These are phyloP conservation scores for Phallus indusiatus DNA, from an alignment of 768 basidiomycete genomes.

Conservation along the genomic window DNA sequence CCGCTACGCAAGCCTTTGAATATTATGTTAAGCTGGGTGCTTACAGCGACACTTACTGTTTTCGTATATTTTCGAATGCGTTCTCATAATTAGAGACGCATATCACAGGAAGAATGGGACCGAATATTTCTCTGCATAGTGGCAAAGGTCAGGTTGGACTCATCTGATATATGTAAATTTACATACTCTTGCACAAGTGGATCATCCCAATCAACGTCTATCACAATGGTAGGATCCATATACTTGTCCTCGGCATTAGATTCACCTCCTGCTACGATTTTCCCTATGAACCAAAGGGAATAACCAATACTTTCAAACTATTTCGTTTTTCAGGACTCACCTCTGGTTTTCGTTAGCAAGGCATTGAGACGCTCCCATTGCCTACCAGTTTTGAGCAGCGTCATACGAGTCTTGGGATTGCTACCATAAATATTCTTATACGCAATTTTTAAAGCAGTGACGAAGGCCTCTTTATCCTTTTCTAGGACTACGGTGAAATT, in stretches of 20 bases:
- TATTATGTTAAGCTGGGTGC: neutral
- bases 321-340: neutral
- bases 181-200: slow-evolving; percentile 69
- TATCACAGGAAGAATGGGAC: slow-evolving; percentile 69
- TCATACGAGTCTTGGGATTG: slow-evolving; percentile 32
- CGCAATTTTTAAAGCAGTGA: slow-evolving; percentile 35
- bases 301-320: neutral
- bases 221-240: slow-evolving; percentile 66
- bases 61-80: slow-evolving; percentile 41
- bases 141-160: neutral
- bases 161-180: neutral
- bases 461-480: slow-evolving; percentile 27
- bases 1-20: no score
- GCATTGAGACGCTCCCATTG: no score
- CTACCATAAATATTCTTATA: slow-evolving; percentile 47
- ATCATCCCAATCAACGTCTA: slow-evolving; percentile 50
- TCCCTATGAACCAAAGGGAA: slow-evolving; percentile 26
- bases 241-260: slow-evolving; percentile 46
- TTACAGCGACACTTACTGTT: neutral
- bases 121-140: slow-evolving; percentile 64
- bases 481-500: slow-evolving; percentile 41
- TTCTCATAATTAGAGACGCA: slow-evolving; percentile 59
- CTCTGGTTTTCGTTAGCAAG: no score
- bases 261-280: slow-evolving; percentile 53
- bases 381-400: slow-evolving; percentile 40